Base-by-base conservation (phyloP, 371 early-diverging fungal genomes). In the Dichotomocladium elegans region DNA sequence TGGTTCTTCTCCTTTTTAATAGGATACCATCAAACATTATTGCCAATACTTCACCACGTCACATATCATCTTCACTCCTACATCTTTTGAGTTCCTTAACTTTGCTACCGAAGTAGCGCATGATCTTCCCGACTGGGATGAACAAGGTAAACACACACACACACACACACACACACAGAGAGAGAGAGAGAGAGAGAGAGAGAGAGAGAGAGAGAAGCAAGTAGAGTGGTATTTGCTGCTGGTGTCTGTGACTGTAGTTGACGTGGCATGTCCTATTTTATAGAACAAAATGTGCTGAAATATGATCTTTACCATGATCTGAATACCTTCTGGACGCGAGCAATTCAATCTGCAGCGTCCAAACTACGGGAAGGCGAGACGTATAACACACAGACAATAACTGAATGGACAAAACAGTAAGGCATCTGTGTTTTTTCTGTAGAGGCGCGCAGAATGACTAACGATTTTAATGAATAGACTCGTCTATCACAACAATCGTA, bases 61-160 rank as follows among this genome's bases (percentile, higher is more conserved):
- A 26, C 81, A 84, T 35, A 68, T 85, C 48, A 86, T 89, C 53
- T 88, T 89, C 54, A 88, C 92, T 17, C 77, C 83, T 4, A 77
- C 72, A 2, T 77, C 86, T 21, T 94, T 96, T 63, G 72, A 82
- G 5, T 93, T 86, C 60, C 82, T 95, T 40, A 82, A 91, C 48
- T 63, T 84, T 53, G 92, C 91, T 22, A 81, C 92, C 4, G 77
- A 74, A 17, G 68, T 87, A 11, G 83, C 86, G 11, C 84, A 90
- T 66, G 77, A 92, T 24, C 75, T 96, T 51, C 95, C 95, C 3
- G 61, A 68, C 47, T 96, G 95, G 94, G 85, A 90, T 41, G 86
- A 66, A 46, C 68, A 79, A 10, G 61, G 68, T 63, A 62, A 35
- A 19, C 11, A 0, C 5, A 40, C 7, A 22, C n/a, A n/a, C n/a